Evolutionary conservation across 2,329 filamentous ascomycete genomes (phyloP).

Genomic region (Fusarium sp.): DNA sequence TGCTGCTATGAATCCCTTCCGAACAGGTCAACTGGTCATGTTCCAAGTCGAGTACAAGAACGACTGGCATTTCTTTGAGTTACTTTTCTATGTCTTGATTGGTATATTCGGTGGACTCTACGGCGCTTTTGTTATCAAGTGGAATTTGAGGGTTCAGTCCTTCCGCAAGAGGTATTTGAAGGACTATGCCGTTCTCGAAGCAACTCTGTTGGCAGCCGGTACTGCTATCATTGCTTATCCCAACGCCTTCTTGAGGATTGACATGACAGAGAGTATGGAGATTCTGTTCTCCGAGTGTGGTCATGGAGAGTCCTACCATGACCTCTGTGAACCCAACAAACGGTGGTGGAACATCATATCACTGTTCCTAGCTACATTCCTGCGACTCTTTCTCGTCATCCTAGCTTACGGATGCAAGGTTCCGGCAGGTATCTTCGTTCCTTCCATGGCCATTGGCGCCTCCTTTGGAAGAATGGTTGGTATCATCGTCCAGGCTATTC

Average conservation of each 20-base stretch:
- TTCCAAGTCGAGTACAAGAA: constrained; percentile 97
- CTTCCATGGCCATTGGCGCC: constrained; percentile 96
- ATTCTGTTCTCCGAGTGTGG: constrained; percentile 96
- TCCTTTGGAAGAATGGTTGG: constrained; percentile 95
- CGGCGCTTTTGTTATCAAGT: constrained; percentile 96
- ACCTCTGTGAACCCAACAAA: constrained; percentile 83
- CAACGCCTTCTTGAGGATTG: constrained; percentile 93
- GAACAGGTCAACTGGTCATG: constrained; percentile 98
- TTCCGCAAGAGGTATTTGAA: constrained; percentile 94
- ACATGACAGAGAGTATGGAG: constrained; percentile 99
- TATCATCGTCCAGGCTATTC: constrained; percentile 89
- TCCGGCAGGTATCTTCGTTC: constrained; percentile 96
- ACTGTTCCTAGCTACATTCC: constrained; percentile 80
- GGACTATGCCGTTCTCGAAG: constrained; percentile 87
- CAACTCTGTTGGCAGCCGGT: constrained; percentile 81
- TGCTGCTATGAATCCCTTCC: constrained; percentile 96
- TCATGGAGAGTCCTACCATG: constrained; percentile 87
- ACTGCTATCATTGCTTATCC: constrained; percentile 97
- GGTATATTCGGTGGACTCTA: constrained; percentile 95
- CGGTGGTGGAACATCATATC: constrained; percentile 84
- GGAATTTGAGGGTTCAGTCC: constrained; percentile 90
- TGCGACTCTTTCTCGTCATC: constrained; percentile 88
- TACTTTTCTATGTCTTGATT: constrained; percentile 90
- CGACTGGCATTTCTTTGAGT: constrained; percentile 97
- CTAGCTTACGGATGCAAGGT: constrained; percentile 99